Conservation (phyloP, 305 asterid species). For the Fraxinus sp. region DNA sequence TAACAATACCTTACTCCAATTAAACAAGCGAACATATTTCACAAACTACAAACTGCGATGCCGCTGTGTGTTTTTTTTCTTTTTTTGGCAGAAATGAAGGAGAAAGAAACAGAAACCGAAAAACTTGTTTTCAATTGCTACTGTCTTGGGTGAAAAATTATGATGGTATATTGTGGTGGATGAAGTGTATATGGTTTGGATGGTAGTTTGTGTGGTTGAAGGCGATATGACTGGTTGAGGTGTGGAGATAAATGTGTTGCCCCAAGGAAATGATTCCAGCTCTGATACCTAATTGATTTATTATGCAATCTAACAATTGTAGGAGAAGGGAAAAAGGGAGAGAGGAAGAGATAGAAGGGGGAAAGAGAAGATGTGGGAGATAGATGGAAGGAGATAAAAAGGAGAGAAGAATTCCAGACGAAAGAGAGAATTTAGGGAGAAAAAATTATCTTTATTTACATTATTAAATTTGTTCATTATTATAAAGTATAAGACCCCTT, state of each 20-base stretch:
- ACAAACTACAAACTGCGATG: background rate
- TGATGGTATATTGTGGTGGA: background rate
- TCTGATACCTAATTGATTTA: background rate
- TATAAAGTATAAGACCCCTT: background rate
- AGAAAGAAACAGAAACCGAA: background rate
- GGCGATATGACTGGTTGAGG: background rate
- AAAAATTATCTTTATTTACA: too few relatives aligned
- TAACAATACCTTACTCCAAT: background rate
- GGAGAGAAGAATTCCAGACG: background rate
- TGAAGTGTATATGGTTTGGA: background rate
- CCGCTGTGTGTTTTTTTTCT: background rate
- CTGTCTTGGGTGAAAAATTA: background rate
- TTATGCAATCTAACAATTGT: background rate
- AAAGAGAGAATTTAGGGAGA: background rate
- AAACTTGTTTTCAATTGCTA: background rate
- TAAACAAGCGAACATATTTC: background rate
- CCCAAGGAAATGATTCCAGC: background rate
- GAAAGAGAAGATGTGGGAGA: background rate
- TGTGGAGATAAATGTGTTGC: background rate
- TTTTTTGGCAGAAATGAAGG: background rate
- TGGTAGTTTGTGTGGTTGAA: background rate
- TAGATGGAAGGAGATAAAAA: background rate
- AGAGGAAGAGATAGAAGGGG: background rate
- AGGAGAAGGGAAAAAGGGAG: background rate
- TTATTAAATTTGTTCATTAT: background rate